Base-by-base conservation (phyloP, 768 basidiomycete genomes). In the Russula abietina region DNA sequence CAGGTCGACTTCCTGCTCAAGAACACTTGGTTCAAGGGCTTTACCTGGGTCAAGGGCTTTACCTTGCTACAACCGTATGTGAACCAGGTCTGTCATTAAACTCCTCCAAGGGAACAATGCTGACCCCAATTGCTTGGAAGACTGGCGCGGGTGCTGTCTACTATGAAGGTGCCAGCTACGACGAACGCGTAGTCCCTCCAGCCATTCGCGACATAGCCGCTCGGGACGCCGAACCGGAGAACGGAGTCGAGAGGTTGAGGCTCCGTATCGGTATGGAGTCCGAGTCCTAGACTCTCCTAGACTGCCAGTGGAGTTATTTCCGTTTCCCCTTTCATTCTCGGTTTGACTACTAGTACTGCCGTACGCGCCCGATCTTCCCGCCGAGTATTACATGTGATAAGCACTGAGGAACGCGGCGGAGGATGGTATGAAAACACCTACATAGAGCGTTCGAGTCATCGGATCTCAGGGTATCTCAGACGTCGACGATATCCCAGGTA, bases 1-100 rank as follows among this genome's bases (percentile, higher is more conserved):
- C 65, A 56, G 33, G 48, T 68, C 38, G 67, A 68, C 51, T 68
- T 62, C n/a, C 57, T 68, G 51, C 56, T 57, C 10, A 55, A 52
- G 55, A 57, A 57, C 14, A 53, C 55, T 19, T 61, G 58, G 61
- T 68, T 68, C 65, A 62, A 52, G 12, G 67, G 67, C 38, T 59
- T 68, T 16, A 57, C 57, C 2, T 68, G 67, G 67, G 43, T 66
- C 26, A n/a, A n/a, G n/a, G n/a, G n/a, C n/a, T n/a, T n/a, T n/a
- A n/a, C n/a, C n/a, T n/a, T n/a, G n/a, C n/a, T n/a, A 30, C 57
- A 64, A 49, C 63, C 58, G 1, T 64, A 64, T 38, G 63, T 16
- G 30, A 33, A 60, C n/a, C 63, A 55, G 63, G 63, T 64, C n/a
- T 24, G 54, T 60, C 22, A 50, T 28, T 28, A 14, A n/a, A 45